A percentile compares a stretch with the other conserved stretches of the same genome.
phyloP scores from a whole-genome alignment of 345 rosid genomes.

The Populus davidiana region DNA sequence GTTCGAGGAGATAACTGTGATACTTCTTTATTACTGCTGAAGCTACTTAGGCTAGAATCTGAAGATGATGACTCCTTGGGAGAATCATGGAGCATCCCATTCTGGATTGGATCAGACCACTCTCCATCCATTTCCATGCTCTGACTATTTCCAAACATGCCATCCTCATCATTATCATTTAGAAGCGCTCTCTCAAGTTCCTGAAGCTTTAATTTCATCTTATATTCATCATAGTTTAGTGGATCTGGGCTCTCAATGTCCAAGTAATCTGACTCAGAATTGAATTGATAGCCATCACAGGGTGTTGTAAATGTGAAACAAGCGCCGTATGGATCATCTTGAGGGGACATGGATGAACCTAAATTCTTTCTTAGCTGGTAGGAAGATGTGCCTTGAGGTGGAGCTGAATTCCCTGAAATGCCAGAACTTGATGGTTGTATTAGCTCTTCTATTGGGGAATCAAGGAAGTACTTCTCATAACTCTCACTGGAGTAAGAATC shows the following conservation, averaged over 20 bases:
- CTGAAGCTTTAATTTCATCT: slow-evolving; percentile 68
- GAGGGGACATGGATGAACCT: slow-evolving; percentile 42
- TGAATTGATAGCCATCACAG: slow-evolving; percentile 34
- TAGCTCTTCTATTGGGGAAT: slow-evolving; percentile 63
- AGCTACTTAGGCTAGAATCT: slow-evolving; percentile 68
- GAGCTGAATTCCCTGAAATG: slow-evolving; percentile 51
- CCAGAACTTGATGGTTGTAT: slow-evolving; percentile 51
- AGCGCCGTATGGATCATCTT: slow-evolving; percentile 34
- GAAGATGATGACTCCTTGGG: slow-evolving; percentile 81
- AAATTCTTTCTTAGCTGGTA: slow-evolving; percentile 45
- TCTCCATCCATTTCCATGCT: slow-evolving; percentile 81
- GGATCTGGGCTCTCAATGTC: slow-evolving; percentile 47
- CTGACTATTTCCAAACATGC: slow-evolving; percentile 36
- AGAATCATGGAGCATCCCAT: slow-evolving; percentile 55
- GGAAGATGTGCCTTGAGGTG: slow-evolving; percentile 38
- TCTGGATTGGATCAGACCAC: slow-evolving; percentile 60
- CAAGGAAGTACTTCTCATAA: slow-evolving; percentile 78
- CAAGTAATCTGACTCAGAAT: slow-evolving; percentile 39
- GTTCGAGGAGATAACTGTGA: slow-evolving; percentile 47
- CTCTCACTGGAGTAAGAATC: slow-evolving; percentile 64
- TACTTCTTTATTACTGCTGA: slow-evolving; percentile 57
- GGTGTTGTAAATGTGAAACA: slow-evolving; percentile 28
- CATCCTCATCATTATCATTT: slow-evolving; percentile 56
- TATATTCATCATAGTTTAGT: slow-evolving; percentile 50
- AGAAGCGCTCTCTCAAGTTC: slow-evolving; percentile 88